A percentile compares a stretch with the other conserved stretches of the same genome.
These are phyloP conservation scores for Suillus placidus DNA, from an alignment of 768 basidiomycete species.

Conservation along the genomic window DNA sequence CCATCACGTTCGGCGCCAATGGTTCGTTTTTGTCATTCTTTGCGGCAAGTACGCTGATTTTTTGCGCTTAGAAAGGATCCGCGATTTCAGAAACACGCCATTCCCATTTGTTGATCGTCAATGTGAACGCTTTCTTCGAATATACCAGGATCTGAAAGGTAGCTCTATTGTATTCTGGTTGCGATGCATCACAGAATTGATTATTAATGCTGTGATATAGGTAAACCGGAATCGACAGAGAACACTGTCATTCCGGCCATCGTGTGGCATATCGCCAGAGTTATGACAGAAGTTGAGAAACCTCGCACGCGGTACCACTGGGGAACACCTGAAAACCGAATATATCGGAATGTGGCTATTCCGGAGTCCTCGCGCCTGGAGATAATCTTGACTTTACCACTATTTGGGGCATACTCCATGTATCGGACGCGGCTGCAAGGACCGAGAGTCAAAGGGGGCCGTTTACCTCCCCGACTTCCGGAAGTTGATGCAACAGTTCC, in stretches of 20 bases:
- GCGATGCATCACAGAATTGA: neutral
- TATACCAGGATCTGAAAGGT: conserved; percentile 26
- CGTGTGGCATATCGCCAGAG: conserved; percentile 24
- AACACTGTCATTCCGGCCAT: conserved; percentile 20
- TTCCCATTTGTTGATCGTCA: conserved; percentile 28
- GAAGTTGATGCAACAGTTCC: conserved; percentile 18
- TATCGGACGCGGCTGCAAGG: conserved; percentile 24
- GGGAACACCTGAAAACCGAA: conserved; percentile 15
- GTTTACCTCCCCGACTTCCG: no score
- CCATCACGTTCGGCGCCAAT: conserved; percentile 25
- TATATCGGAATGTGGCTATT: conserved; percentile 14
- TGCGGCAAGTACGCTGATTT: neutral
- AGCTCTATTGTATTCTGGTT: neutral
- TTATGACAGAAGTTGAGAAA: conserved; percentile 20
- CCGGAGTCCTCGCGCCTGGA: conserved; percentile 18
- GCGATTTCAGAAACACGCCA: conserved; percentile 23
- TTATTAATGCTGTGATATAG: neutral
- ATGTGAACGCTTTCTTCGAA: conserved; percentile 16
- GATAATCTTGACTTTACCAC: conserved; percentile 16
- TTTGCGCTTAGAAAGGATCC: conserved; percentile 11
- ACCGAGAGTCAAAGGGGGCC: no score
- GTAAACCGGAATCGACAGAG: conserved; percentile 1
- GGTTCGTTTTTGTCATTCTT: conserved; percentile 15
- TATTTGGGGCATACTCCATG: conserved; percentile 23
- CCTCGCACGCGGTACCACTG: conserved; percentile 17